These are phyloP conservation scores for Chlorella sp. DNA, from an alignment of 139 green algal genomes.

Conservation along the genomic window DNA sequence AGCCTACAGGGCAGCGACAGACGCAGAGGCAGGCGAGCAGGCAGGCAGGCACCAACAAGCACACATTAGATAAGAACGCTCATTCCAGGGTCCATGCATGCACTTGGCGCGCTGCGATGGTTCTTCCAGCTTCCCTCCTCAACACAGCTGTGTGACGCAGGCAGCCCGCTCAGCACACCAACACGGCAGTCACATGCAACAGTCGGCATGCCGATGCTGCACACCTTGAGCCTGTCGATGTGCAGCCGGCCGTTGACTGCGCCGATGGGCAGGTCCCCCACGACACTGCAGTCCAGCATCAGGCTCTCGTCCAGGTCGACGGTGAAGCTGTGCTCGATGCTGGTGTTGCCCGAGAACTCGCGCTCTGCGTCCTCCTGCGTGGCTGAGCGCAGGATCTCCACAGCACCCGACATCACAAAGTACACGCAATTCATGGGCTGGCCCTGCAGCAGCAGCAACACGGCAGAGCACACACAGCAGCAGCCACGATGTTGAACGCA, in stretches of 20 bases:
- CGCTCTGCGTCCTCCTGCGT: not conserved
- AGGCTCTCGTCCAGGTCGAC: slow-evolving; percentile 45
- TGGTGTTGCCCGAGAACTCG: not conserved
- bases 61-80: not conserved
- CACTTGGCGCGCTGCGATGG: too few species aligned
- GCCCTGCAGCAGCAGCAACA: slow-evolving; percentile 5
- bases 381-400: slow-evolving; percentile 50
- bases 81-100: not conserved
- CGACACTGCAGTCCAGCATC: slow-evolving; percentile 23
- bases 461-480: not conserved
- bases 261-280: not conserved
- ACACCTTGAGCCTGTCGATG: slow-evolving; percentile 35
- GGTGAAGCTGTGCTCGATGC: not conserved
- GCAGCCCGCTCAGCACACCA: too few species aligned
- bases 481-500: not conserved
- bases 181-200: too few species aligned
- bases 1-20: slow-evolving; percentile 6
- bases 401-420: slow-evolving; percentile 45
- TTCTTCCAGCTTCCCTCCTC: not conserved
- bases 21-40: not conserved
- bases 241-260: slow-evolving; percentile 35
- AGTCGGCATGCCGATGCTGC: too few species aligned
- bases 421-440: slow-evolving; percentile 39
- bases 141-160: not conserved
- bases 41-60: not conserved